Evolutionary conservation across 2,329 filamentous ascomycete genomes (phyloP), one percentile per base, ranked within the genome.

Genomic region (Colletotrichum plurivorum): DNA sequence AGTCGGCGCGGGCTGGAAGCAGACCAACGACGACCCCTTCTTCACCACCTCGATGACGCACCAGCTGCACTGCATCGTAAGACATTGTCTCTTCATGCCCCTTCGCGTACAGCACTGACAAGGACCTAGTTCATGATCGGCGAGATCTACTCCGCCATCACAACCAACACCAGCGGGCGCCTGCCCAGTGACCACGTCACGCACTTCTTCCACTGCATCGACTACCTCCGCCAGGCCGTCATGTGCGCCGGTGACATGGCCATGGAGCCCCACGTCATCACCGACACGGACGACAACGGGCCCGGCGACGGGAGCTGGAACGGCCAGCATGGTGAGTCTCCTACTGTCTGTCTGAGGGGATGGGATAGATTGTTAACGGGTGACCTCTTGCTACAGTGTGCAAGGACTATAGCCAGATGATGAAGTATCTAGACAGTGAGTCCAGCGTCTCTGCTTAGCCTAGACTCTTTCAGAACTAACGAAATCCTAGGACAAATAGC

Each of bases 141-240:
- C 4, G 73, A 74, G 13, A 78, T 80, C 55, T 80, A 77, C 70
- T 73, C 76, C 6, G 73, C 70, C 7, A 59, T 79, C 2, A 69
- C 63, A 18, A 41, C 67, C 12, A 70, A 72, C 61, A 69, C 52
- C 13, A 71, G 71, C 27, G 69, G 67, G 2, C 58, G 39, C 20
- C 70, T 79, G 15, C 73, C 74, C 8, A 58, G 63, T 2, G 77
- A 79, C 56, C 76, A 76, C 53, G 71, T 76, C 65, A 69, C 71
- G 10, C 82, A 83, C 70, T 82, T 79, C 71, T 76, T 80, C 54
- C 81, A 84, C 72, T 83, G 81, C 73, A 78, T 83, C 63, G 80
- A 81, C 67, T 83, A 83, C 59, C 75, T 83, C 67, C 75, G 81
- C 8, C 80, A 83, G 66, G 77, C 78, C 6, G 77, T 81, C 62